Evolutionary conservation across 2,329 filamentous ascomycete species (phyloP).

Genomic region (Neofusicoccum parvum): DNA sequence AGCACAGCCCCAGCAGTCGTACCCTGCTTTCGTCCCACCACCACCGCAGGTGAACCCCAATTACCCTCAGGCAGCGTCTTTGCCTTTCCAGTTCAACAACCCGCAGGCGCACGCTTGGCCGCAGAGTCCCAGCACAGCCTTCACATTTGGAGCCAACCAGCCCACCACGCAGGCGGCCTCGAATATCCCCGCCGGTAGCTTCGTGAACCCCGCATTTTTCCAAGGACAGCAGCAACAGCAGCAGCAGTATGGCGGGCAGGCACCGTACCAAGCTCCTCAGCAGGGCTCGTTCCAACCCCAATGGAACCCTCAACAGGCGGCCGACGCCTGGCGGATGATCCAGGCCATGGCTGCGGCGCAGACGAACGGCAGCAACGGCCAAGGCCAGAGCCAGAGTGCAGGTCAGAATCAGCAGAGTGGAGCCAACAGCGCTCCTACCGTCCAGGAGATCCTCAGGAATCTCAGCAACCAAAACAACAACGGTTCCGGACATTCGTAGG

Average conservation of each 20-base stretch:
- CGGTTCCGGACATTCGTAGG: background rate
- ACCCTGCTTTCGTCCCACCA: background rate
- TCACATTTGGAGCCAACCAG: constrained; percentile 13
- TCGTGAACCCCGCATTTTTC: constrained; percentile 37
- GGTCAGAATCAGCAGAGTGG: background rate
- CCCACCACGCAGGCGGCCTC: constrained; percentile 22
- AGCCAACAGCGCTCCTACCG: background rate
- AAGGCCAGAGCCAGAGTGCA: background rate
- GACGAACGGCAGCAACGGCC: background rate
- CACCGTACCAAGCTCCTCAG: constrained; percentile 11
- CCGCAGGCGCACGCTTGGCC: constrained; percentile 21
- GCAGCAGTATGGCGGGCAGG: background rate
- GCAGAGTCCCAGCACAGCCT: constrained; percentile 6
- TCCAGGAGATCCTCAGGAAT: constrained; percentile 12
- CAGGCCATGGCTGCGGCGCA: constrained; percentile 20
- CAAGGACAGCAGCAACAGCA: constrained; percentile 25
- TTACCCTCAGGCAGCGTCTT: background rate
- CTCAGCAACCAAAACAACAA: constrained; percentile 12
- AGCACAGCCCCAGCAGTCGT: background rate
- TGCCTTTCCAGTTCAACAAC: constrained; percentile 19
- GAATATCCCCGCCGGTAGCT: constrained; percentile 30
- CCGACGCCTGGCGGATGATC: constrained; percentile 15
- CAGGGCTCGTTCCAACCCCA: background rate
- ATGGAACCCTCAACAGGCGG: constrained; percentile 11
- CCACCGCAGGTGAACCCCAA: background rate